phyloP scores from a whole-genome alignment of 2,329 filamentous ascomycete species.

The Penicillium sumatraense region DNA sequence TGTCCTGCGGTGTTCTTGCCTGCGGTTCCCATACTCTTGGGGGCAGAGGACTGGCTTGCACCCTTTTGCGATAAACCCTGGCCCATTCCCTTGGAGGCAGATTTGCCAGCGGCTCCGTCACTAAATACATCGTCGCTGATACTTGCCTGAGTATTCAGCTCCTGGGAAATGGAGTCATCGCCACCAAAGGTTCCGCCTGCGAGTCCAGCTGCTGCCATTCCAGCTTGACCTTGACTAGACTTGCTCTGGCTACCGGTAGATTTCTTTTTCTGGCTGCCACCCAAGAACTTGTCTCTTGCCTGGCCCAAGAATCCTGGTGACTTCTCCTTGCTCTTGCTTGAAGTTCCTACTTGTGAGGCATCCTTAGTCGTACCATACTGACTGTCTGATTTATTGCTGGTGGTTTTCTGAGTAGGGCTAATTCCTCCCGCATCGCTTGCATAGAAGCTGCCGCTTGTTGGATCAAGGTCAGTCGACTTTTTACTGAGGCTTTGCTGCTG shows the following conservation, averaged over 20 bases:
- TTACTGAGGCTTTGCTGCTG: not conserved
- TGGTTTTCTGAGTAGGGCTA: not conserved
- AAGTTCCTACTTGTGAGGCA: not conserved
- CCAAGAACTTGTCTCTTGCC: not conserved
- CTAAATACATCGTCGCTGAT: constrained; percentile 19
- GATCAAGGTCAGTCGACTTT: not conserved
- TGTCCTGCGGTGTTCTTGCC: not conserved
- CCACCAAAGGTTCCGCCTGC: constrained; percentile 5
- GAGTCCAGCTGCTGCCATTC: not conserved
- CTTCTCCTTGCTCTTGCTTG: not conserved
- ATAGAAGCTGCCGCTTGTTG: not conserved
- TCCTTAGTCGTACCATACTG: not conserved
- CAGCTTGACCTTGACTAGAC: not conserved
- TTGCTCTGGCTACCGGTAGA: not conserved
- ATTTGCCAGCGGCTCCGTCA: constrained; percentile 1
- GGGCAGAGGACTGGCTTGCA: not conserved
- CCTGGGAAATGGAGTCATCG: constrained; percentile 4
- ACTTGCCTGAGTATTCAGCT: constrained; percentile 16
- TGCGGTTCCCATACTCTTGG: not conserved
- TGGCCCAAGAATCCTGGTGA: not conserved
- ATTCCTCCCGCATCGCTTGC: not conserved
- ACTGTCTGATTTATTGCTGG: not conserved
- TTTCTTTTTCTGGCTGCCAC: not conserved
- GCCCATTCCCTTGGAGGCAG: constrained; percentile 1
- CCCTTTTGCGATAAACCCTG: not conserved